Evolutionary conservation across 83 land plant genomes (phyloP), one percentile per base, ranked within the genome.

Genomic region (Picea abies): DNA sequence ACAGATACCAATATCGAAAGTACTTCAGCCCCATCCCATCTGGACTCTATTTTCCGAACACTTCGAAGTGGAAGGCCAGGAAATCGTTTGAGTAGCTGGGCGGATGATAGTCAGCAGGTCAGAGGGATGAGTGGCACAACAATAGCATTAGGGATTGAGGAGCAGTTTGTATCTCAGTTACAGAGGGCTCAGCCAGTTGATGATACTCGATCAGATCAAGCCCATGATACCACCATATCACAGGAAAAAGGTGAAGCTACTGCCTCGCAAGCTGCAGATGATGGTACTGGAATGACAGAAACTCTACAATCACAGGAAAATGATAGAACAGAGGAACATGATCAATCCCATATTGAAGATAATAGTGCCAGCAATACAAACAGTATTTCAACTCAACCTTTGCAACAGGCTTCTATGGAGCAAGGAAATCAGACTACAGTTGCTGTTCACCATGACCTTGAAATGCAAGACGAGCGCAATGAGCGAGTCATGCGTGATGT

Each of bases 141-240:
- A 0, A 84, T 94, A 26, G 95, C 97, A 17, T 93, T 92, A 82
- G 96, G 97, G 14, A 86, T 98, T 81, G 99, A 98, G 86, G 96
- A 94, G 49, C 81, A 90, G 37, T 93, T 98, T 85, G 87, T 98
- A 81, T 85, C 39, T 37, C 5, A 37, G 0, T 37, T 37, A 37
- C 5, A 37, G 39, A 37, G 39, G 39, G 39, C 39, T 52, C 64
- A 85, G 17, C 78, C 91, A 29, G 89, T 90, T 63, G 92, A 88
- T 12, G 90, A 85, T 15, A 19, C 0, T 19, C 9, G 88, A 64
- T 75, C 91, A 78, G 83, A 78, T 52, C 84, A 88, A 63, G 71
- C 39, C 39, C 39, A 4, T 37, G 39, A 37, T 37, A 3, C 39
- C 39, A 37, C 39, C 4, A 37, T 37, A 26, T 35, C 60, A 77